These are phyloP conservation scores for Penicillium atrosanguineum DNA, from an alignment of 495 filamentous ascomycete species.

Conservation along the genomic window DNA sequence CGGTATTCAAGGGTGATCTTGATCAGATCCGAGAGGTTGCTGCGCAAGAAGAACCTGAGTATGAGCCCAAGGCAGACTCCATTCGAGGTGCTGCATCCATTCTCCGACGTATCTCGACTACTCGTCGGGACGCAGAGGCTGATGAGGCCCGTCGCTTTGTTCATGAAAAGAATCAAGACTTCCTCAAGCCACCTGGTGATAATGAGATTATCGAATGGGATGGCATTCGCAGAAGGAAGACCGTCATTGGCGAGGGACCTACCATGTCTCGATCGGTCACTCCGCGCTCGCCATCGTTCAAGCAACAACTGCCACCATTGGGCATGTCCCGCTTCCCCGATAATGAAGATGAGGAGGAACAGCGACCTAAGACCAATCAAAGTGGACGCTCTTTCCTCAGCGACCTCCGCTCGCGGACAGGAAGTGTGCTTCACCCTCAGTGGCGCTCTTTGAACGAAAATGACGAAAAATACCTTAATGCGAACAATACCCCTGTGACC, in stretches of 20 bases:
- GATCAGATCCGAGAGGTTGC: slow-evolving; percentile 94
- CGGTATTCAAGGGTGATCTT: slow-evolving; percentile 88
- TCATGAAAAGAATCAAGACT: slow-evolving; percentile 71
- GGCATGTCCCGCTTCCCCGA: slow-evolving; percentile 86
- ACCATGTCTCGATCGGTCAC: slow-evolving; percentile 32
- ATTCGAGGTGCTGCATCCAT: slow-evolving; percentile 92
- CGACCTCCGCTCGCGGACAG: slow-evolving; percentile 54
- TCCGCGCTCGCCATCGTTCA: slow-evolving; percentile 31
- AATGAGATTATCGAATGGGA: slow-evolving; percentile 88
- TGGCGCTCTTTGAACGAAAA: slow-evolving; percentile 35
- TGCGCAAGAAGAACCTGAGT: slow-evolving; percentile 91
- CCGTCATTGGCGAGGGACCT: slow-evolving; percentile 54
- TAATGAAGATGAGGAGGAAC: slow-evolving; percentile 45
- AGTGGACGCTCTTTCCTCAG: slow-evolving; percentile 50
- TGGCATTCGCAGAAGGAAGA: slow-evolving; percentile 81
- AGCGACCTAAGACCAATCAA: slow-evolving; percentile 32
- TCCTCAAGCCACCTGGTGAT: slow-evolving; percentile 70
- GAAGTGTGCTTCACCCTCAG: slow-evolving; percentile 33
- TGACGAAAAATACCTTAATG: slow-evolving; percentile 19
- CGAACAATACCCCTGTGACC: background rate
- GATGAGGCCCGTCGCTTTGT: slow-evolving; percentile 77
- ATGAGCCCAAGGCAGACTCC: slow-evolving; percentile 92
- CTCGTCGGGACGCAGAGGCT: slow-evolving; percentile 73
- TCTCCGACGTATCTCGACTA: slow-evolving; percentile 74
- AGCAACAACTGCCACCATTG: slow-evolving; percentile 72